Evolutionary conservation across 2,329 filamentous ascomycete species (phyloP).

Genomic region (Escovopsis sp.): DNA sequence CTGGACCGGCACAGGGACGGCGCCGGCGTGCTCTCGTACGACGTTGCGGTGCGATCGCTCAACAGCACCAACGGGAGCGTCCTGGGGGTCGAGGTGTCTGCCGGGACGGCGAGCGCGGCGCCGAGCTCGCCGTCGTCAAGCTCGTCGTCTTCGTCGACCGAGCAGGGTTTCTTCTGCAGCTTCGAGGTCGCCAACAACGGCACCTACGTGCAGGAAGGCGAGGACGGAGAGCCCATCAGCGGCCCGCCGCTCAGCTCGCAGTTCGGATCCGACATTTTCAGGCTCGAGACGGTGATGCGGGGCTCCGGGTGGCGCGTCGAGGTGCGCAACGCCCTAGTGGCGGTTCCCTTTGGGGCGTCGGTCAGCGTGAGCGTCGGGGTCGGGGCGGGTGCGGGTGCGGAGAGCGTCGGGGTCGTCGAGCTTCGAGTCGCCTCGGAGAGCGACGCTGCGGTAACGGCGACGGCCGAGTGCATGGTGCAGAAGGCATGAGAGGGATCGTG

Average conservation of each 20-base stretch:
- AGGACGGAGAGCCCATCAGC: neutral
- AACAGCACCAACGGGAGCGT: constrained; percentile 13
- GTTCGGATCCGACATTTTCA: constrained; percentile 30
- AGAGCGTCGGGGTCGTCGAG: constrained; percentile 23
- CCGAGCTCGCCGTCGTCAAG: neutral
- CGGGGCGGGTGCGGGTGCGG: constrained; percentile 16
- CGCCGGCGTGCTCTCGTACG: constrained; percentile 31
- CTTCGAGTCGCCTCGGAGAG: constrained; percentile 12
- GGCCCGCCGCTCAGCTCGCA: constrained; percentile 24
- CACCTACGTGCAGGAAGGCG: constrained; percentile 12
- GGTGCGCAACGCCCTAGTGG: constrained; percentile 25
- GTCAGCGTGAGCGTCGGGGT: constrained; percentile 28
- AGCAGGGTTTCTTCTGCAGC: constrained; percentile 25
- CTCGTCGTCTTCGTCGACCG: constrained; percentile 12
- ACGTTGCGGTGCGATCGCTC: constrained; percentile 30
- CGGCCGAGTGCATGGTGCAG: constrained; percentile 18
- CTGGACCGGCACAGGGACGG: constrained; percentile 26
- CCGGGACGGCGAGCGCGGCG: constrained; percentile 17
- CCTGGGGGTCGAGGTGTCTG: constrained; percentile 21
- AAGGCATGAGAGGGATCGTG: constrained; percentile 7
- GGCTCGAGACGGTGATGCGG: constrained; percentile 27
- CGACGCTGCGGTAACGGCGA: constrained; percentile 9
- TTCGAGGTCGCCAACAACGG: constrained; percentile 34
- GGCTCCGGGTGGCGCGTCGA: constrained; percentile 31
- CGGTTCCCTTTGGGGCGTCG: constrained; percentile 25